Percentiles rank a stretch among this genome's conserved stretches.
Evolutionary conservation across 2,329 filamentous ascomycete species (phyloP).

Genomic region (Pseudophaeomoniella oleicola): DNA sequence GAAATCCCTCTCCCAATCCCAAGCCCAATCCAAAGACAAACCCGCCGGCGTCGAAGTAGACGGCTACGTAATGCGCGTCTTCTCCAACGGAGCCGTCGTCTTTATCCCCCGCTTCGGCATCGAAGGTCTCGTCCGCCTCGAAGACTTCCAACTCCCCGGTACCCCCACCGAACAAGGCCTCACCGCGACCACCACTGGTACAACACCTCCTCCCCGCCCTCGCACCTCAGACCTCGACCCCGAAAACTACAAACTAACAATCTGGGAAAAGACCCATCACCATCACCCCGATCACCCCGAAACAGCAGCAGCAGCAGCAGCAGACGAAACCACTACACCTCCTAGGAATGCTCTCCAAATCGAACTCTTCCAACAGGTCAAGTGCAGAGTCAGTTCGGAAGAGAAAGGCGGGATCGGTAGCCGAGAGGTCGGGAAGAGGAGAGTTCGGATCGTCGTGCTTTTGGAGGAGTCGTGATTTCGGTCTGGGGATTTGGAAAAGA

Average conservation of each 20-base stretch:
- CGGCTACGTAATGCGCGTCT: conserved; percentile 92
- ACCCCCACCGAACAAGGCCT: conserved; percentile 14
- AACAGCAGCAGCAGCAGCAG: too few relatives aligned
- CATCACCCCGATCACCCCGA: too few relatives aligned
- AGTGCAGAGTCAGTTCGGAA: conserved; percentile 77
- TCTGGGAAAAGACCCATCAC: conserved; percentile 40
- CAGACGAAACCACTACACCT: too few relatives aligned
- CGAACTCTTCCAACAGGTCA: conserved; percentile 84
- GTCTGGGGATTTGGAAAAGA: too few relatives aligned
- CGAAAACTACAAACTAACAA: conserved; percentile 64
- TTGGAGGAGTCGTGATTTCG: too few relatives aligned
- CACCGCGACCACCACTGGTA: neutral
- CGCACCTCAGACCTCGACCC: conserved; percentile 72
- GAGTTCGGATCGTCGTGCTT: conserved; percentile 28
- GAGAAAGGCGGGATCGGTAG: conserved; percentile 53
- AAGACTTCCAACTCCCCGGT: conserved; percentile 61
- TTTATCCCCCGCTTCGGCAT: conserved; percentile 94
- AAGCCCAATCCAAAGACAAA: conserved; percentile 17
- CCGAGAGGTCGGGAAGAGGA: conserved; percentile 78
- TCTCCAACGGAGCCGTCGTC: conserved; percentile 93
- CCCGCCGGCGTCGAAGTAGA: conserved; percentile 54
- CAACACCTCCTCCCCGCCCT: conserved; percentile 15
- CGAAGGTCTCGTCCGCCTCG: conserved; percentile 74
- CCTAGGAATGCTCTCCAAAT: conserved; percentile 43
- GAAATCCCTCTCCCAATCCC: conserved; percentile 47